Evolutionary conservation across 768 basidiomycete species (phyloP).

Genomic region (Pulveroboletus frians): DNA sequence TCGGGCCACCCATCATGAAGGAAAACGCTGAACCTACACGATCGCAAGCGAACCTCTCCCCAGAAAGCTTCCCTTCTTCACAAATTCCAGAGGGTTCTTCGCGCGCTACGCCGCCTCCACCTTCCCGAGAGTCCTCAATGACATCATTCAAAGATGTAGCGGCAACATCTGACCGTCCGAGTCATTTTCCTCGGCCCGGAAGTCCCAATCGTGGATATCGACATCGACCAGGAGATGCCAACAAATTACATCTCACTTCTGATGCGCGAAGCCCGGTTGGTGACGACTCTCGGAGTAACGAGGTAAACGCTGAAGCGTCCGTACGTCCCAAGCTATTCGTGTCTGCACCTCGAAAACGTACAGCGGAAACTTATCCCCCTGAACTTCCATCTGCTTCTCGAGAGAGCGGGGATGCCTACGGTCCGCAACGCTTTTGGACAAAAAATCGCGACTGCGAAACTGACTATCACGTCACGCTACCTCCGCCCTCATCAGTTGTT

Average conservation of each 20-base stretch:
- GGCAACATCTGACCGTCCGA: constrained; percentile 2
- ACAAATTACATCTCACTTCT: constrained; percentile 1
- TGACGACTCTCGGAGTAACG: neutral
- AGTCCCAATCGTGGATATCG: constrained; percentile 15
- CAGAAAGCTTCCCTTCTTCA: constrained; percentile 15
- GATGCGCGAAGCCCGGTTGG: neutral
- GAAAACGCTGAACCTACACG: constrained; percentile 11
- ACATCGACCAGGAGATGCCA: constrained; percentile 6
- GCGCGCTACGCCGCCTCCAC: constrained; percentile 26
- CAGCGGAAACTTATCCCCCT: constrained; percentile 3
- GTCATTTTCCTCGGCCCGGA: constrained; percentile 22
- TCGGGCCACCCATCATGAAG: constrained; percentile 28
- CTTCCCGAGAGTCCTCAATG: constrained; percentile 29
- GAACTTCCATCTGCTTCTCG: constrained; percentile 5
- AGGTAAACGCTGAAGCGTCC: constrained; percentile 1
- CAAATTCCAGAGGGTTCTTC: constrained; percentile 12
- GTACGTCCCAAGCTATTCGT: constrained; percentile 3
- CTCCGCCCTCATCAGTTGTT: neutral
- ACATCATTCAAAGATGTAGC: constrained; percentile 11
- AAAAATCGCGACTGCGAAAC: constrained; percentile 9
- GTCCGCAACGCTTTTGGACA: constrained; percentile 6
- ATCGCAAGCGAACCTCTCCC: constrained; percentile 7
- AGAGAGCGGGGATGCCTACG: constrained; percentile 6
- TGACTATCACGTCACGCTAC: constrained; percentile 3
- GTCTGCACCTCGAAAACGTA: constrained; percentile 8